Percentiles rank a stretch among this genome's conserved stretches.
phyloP scores from a whole-genome alignment of 805 yeast species.

The Wickerhamomyces mucosus region DNA sequence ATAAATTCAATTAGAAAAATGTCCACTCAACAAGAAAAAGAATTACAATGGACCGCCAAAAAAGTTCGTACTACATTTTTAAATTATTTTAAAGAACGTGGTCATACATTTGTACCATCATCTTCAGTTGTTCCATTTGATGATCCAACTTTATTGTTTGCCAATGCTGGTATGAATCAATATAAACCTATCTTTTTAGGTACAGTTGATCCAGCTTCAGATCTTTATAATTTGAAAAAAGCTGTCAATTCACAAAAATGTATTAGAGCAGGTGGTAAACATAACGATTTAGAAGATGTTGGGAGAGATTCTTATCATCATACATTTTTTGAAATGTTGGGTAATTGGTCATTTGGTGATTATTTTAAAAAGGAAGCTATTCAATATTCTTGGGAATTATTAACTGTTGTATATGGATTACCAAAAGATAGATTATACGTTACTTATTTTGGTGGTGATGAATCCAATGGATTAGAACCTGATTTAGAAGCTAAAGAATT shows the following conservation, averaged over 20 bases:
- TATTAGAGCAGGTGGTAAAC: constrained; percentile 99
- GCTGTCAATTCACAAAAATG: constrained; percentile 97
- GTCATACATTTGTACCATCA: constrained; percentile 80
- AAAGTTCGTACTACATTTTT: constrained; percentile 71
- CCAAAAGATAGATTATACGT: constrained; percentile 78
- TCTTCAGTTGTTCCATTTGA: constrained; percentile 96
- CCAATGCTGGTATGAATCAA: constrained; percentile 99
- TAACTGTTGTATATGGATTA: constrained; percentile 78
- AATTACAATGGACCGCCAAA: constrained; percentile 18
- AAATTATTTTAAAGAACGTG: constrained; percentile 59
- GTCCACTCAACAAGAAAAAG: constrained; percentile 21
- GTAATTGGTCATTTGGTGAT: constrained; percentile 99
- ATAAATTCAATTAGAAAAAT: constrained; percentile 11
- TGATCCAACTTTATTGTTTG: constrained; percentile 93
- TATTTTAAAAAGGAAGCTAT: constrained; percentile 95
- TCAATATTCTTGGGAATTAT: constrained; percentile 79
- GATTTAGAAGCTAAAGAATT: constrained; percentile 86
- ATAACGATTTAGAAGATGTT: constrained; percentile 95
- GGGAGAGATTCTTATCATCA: constrained; percentile 98
- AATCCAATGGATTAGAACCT: constrained; percentile 71
- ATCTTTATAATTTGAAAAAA: constrained; percentile 72
- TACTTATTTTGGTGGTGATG: constrained; percentile 94
- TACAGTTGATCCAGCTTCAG: constrained; percentile 91
- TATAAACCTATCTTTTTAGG: constrained; percentile 96
- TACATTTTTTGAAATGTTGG: constrained; percentile 98